Evolutionary conservation across 495 filamentous ascomycete genomes (phyloP).

Genomic region (Bacidia rubella): DNA sequence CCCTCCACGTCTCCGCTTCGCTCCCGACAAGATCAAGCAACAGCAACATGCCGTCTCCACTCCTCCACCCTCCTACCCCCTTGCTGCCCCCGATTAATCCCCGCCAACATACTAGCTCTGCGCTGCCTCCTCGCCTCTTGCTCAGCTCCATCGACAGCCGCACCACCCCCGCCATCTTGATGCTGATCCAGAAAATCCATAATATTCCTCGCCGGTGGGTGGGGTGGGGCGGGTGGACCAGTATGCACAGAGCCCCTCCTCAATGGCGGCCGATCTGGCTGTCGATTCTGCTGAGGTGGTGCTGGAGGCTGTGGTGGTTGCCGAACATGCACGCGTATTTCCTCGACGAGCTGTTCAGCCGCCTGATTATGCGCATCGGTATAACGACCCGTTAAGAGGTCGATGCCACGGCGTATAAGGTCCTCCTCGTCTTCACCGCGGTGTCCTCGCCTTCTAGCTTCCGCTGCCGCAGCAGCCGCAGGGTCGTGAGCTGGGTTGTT

Average conservation of each 20-base stretch:
- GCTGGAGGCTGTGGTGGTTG: not conserved
- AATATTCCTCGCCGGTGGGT: not conserved
- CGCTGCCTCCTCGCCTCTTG: not conserved
- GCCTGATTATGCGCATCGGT: conserved; percentile 3
- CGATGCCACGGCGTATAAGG: conserved; percentile 2
- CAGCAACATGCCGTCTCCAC: conserved; percentile 16
- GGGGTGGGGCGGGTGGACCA: not conserved
- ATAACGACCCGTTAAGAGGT: conserved; percentile 3
- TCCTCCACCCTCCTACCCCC: conserved; percentile 14
- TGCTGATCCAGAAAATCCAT: not conserved
- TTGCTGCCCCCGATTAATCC: conserved; percentile 5
- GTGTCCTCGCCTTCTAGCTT: not conserved
- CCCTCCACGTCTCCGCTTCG: no score
- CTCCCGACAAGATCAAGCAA: not conserved
- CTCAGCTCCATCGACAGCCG: not conserved
- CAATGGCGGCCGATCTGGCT: not conserved
- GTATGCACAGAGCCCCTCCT: conserved; percentile 7
- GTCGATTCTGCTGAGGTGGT: not conserved
- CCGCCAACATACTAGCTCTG: conserved; percentile 15
- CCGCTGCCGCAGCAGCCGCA: not conserved
- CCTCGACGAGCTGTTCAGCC: conserved; percentile 3
- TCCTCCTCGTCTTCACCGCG: not conserved
- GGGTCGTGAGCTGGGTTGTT: not conserved
- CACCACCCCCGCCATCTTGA: not conserved
- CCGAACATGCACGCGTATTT: not conserved